Evolutionary conservation across 441 rosid species (phyloP), one percentile per base, ranked within the genome.

Genomic region (Viola pubescens): DNA sequence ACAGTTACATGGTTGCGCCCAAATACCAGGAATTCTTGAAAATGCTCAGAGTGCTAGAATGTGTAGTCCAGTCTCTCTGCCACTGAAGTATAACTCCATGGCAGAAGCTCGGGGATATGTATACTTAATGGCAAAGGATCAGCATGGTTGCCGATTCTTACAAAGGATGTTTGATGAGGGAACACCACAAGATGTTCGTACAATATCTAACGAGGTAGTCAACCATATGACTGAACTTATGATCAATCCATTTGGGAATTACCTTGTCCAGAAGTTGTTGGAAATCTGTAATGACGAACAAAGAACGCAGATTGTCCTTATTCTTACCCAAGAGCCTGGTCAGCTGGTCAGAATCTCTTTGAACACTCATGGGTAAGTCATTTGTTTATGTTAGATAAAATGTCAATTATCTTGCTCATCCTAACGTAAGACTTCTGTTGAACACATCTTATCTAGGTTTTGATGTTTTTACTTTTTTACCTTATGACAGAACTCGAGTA

Each of bases 401-500:
- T 9, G n/a, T 46, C n/a, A 9, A 10, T 46, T 9, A 3, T 46
- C n/a, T 46, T 46, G 2, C n/a, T 4, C 2, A 46, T 26, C 34
- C 34, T 26, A 26, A 26, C 4, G 4, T 46, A 46, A 3, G n/a
- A 46, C n/a, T 46, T 46, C n/a, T 8, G 49, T 46, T 46, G n/a
- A 46, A 9, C 49, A 8, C n/a, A 10, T 10, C n/a, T 46, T 46
- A 46, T 46, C 4, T 46, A 8, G 49, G 9, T 46, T 46, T 12
- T 46, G 49, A 46, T 12, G 1, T 6, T 46, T 46, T 26, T 26
- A 26, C 34, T 26, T 26, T 46, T 46, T 6, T 46, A 1, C 49
- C n/a, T 12, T 9, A 5, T 46, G 49, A 8, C 88, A 90, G 97
- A 59, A 87, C 97, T 26, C 73, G 97, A 4, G 97, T 86, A 43